A percentile compares a stretch with the other conserved stretches of the same genome.
Conservation (phyloP, 2,329 filamentous ascomycete species). For the Aspergillus ustus region DNA sequence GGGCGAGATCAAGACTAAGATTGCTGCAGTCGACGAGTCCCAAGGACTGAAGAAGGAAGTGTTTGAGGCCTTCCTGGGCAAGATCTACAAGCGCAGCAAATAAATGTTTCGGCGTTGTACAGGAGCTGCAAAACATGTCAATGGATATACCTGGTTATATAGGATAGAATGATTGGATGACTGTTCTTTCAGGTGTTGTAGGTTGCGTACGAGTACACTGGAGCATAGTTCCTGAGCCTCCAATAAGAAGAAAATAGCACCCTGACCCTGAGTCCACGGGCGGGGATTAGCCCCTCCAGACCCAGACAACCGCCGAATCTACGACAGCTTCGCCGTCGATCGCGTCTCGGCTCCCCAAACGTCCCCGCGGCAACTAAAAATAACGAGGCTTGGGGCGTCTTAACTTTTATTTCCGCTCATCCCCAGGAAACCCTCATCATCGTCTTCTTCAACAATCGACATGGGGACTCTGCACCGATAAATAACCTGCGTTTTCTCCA, state of each 20-base stretch:
- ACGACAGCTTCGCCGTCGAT: neutral
- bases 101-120: constrained; percentile 53
- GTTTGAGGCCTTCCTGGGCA: constrained; percentile 86
- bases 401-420: neutral
- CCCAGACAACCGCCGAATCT: neutral
- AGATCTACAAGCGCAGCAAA: constrained; percentile 99
- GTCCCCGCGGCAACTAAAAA: neutral
- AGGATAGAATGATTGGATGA: constrained; percentile 8
- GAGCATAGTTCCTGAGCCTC: neutral
- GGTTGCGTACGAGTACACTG: neutral
- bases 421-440: neutral
- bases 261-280: neutral
- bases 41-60: constrained; percentile 87
- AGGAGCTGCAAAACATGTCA: neutral
- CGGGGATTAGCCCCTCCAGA: neutral
- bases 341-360: neutral
- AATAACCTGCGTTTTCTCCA: neutral
- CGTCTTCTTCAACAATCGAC: neutral
- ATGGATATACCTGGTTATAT: constrained; percentile 5
- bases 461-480: neutral
- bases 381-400: neutral
- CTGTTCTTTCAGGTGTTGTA: neutral
- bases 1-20: constrained; percentile 74
- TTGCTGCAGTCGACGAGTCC: constrained; percentile 80
- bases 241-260: neutral